Percentiles rank a stretch among this genome's conserved stretches.
phyloP scores from a whole-genome alignment of 306 rosid species.

The Glycine latifolia region DNA sequence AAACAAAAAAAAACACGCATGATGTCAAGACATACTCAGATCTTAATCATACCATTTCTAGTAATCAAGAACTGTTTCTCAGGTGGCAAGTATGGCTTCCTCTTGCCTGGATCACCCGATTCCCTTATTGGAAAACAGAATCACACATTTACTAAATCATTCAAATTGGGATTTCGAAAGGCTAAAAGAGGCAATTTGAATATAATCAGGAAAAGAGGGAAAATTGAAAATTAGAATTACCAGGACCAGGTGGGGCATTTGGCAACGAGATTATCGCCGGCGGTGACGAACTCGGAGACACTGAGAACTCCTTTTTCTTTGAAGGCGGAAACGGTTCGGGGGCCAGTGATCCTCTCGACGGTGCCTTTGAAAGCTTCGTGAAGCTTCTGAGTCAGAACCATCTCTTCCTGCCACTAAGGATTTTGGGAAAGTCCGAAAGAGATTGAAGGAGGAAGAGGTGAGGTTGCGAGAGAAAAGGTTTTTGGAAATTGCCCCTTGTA shows the following conservation, averaged over 20 bases:
- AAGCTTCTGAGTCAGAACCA: constrained; percentile 92
- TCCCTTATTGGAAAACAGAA: constrained; percentile 68
- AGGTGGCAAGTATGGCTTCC: constrained; percentile 85
- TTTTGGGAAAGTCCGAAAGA: not conserved
- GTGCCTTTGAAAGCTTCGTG: constrained; percentile 99
- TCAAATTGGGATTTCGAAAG: not conserved
- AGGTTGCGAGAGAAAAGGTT: not conserved
- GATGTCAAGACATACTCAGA: not conserved
- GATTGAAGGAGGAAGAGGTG: constrained; percentile 14
- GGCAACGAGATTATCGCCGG: constrained; percentile 98
- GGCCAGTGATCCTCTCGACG: constrained; percentile 93
- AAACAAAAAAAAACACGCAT: too few species aligned
- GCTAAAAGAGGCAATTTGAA: not conserved
- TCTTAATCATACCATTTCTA: constrained; percentile 75
- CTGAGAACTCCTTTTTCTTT: constrained; percentile 99
- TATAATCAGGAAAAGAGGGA: not conserved
- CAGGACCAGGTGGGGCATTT: constrained; percentile 99
- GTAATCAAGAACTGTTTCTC: constrained; percentile 92
- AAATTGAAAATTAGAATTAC: constrained; percentile 49
- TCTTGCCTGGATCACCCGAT: constrained; percentile 89
- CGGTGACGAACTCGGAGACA: constrained; percentile 81
- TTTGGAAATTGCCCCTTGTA: not conserved
- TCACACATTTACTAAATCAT: not conserved
- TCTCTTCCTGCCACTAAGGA: constrained; percentile 20
- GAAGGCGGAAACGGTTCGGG: constrained; percentile 93